Percentiles rank a stretch among this genome's conserved stretches.
phyloP scores from a whole-genome alignment of 305 asterid genomes.

The Withania somnifera region DNA sequence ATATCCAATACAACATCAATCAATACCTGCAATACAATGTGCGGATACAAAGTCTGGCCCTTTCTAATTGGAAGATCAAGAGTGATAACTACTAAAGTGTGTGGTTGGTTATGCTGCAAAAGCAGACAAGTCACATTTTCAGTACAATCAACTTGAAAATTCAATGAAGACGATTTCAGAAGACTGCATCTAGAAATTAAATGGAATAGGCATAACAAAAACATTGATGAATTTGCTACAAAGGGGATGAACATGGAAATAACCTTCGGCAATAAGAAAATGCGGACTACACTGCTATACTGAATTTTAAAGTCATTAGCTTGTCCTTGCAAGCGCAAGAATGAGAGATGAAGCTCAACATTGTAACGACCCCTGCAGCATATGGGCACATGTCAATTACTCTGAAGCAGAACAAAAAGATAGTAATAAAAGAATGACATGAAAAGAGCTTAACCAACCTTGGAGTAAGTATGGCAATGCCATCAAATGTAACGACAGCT shows the following conservation, averaged over 20 bases:
- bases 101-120: slow-evolving; percentile 88
- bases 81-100: slow-evolving; percentile 83
- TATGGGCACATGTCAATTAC: slow-evolving; percentile 12
- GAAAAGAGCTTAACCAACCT: slow-evolving; percentile 36
- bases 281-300: slow-evolving; percentile 95
- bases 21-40: slow-evolving; percentile 91
- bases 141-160: neutral
- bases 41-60: slow-evolving; percentile 96
- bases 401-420: slow-evolving; percentile 5
- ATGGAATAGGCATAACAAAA: neutral
- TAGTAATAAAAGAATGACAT: neutral
- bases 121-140: slow-evolving; percentile 2
- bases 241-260: neutral
- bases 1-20: neutral
- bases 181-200: neutral
- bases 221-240: neutral
- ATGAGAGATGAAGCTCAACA: slow-evolving; percentile 90
- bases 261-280: slow-evolving; percentile 94
- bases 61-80: slow-evolving; percentile 98
- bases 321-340: slow-evolving; percentile 95
- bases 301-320: slow-evolving; percentile 97
- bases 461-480: slow-evolving; percentile 87
- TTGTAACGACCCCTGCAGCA: slow-evolving; percentile 79
- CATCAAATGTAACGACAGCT: slow-evolving; percentile 87
- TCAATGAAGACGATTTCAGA: neutral